Conservation (phyloP, 441 rosid species). For the Flueggea neowawraea region DNA sequence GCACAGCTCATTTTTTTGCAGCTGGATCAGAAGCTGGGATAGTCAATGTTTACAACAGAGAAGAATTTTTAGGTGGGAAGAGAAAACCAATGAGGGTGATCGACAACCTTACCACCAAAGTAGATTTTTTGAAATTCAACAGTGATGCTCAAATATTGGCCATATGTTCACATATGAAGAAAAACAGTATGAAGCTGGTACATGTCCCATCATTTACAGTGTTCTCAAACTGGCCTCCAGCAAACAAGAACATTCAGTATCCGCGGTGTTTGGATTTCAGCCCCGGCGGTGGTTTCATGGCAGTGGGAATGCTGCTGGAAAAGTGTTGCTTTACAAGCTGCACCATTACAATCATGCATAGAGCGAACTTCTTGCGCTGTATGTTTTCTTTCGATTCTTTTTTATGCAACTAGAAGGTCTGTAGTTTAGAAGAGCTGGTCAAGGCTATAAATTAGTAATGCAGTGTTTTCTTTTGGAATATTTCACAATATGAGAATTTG, state of each 20-base stretch:
- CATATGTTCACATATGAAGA: conserved; percentile 76
- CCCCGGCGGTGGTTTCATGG: conserved; percentile 93
- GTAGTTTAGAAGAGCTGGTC: no score
- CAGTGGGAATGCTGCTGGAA: conserved; percentile 79
- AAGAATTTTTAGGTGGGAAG: conserved; percentile 79
- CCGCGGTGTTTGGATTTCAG: conserved; percentile 89
- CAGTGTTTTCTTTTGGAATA: no score
- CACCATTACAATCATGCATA: conserved; percentile 78
- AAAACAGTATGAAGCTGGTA: conserved; percentile 66
- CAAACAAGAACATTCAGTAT: conserved; percentile 39
- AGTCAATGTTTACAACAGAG: conserved; percentile 78
- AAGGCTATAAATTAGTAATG: no score
- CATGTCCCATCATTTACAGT: conserved; percentile 70
- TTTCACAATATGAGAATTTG: no score
- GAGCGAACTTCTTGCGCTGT: not conserved
- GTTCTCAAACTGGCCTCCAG: conserved; percentile 89
- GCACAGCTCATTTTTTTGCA: conserved; percentile 70
- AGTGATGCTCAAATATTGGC: conserved; percentile 80
- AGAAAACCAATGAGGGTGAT: conserved; percentile 74
- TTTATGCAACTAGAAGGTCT: no score
- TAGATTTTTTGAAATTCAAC: conserved; percentile 78
- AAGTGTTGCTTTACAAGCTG: conserved; percentile 80
- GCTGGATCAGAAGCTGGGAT: conserved; percentile 86
- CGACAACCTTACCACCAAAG: conserved; percentile 75
- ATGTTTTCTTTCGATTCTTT: no score